Base-by-base conservation (phyloP, 2,329 filamentous ascomycete species). In the Xylariomycetidae sp. region DNA sequence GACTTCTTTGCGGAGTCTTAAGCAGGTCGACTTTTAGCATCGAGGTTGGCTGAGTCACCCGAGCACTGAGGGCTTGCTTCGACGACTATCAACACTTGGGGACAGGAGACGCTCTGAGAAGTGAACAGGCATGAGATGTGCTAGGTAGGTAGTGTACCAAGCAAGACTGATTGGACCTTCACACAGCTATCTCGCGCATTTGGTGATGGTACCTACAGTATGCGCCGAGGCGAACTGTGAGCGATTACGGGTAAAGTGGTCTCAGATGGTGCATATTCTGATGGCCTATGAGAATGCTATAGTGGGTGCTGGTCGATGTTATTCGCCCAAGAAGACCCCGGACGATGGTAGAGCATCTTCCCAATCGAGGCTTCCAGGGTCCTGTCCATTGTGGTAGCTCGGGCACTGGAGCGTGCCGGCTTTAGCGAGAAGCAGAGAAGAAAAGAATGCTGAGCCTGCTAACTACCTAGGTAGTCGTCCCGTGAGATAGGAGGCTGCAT, bases 271-370 rank as follows among this genome's bases (percentile, higher is more conserved):
- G 62, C 62, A 64, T 59, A 54, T 51, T 44, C 45, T 38, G 48
- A 61, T 47, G 52, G 53, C 62, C 62, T 65, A 65, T 65, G 49
- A 59, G 58, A 57, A 49, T 35, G 32, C 49, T 40, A 52, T 51
- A 42, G 47, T 31, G 52, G 40, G 44, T 44, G 45, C 51, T 54
- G 36, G 36, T 38, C 31, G 42, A 54, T 51, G 40, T 46, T 39
- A 64, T 66, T 66, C 61, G 62, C 45, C 43, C 29, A 31, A 34
- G 30, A 31, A 19, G n/a, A 42, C 39, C 47, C 47, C 42, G 40
- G 42, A 41, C 41, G 27, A 37, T 37, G 42, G 42, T 40, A 41
- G 41, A 46, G 36, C 43, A 16, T 45, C 31, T 46, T 48, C 33
- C 42, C 50, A 37, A 27, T 44, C 45, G 28, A 50, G 39, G 39